Percentiles rank a stretch among this genome's conserved stretches.
Evolutionary conservation across 192 early-diverging fungal species (phyloP).

Genomic region (Gryganskiella cystojenkinii): DNA sequence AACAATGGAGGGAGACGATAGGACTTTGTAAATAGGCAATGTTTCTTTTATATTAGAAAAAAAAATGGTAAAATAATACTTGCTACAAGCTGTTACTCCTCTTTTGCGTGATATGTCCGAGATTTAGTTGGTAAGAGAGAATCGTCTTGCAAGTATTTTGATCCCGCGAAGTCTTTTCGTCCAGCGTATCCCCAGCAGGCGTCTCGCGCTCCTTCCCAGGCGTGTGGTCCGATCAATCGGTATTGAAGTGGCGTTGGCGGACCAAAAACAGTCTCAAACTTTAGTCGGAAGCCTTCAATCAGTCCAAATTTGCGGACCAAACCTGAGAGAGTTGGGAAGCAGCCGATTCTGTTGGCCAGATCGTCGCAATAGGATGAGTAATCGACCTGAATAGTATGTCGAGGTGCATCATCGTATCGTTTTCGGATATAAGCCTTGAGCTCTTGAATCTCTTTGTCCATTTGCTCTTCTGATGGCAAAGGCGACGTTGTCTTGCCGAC

Average conservation of each 20-base stretch:
- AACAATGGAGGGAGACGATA: constrained; percentile 17
- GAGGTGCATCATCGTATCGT: constrained; percentile 36
- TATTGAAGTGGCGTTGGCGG: constrained; percentile 39
- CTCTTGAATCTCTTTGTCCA: constrained; percentile 57
- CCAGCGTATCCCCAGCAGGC: background rate
- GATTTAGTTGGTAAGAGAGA: too few relatives aligned
- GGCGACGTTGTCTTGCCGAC: constrained; percentile 30
- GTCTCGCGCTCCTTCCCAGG: constrained; percentile 14
- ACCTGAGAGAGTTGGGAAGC: constrained; percentile 54
- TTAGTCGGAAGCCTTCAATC: constrained; percentile 8
- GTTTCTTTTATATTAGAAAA: too few relatives aligned
- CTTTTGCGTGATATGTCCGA: too few relatives aligned
- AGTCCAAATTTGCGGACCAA: constrained; percentile 40
- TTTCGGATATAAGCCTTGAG: constrained; percentile 23
- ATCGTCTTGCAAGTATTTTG: constrained; percentile 21
- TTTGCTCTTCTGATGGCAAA: constrained; percentile 55
- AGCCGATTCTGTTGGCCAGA: constrained; percentile 56
- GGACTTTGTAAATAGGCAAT: too few relatives aligned
- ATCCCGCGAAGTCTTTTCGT: background rate
- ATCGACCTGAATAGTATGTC: constrained; percentile 67
- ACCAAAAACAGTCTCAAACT: constrained; percentile 34
- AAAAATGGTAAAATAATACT: too few relatives aligned
- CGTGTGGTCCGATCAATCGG: constrained; percentile 51
- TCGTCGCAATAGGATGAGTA: constrained; percentile 56
- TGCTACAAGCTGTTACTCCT: too few relatives aligned